phyloP scores from a whole-genome alignment of 805 yeast species.

The Yarrowia divulgata region DNA sequence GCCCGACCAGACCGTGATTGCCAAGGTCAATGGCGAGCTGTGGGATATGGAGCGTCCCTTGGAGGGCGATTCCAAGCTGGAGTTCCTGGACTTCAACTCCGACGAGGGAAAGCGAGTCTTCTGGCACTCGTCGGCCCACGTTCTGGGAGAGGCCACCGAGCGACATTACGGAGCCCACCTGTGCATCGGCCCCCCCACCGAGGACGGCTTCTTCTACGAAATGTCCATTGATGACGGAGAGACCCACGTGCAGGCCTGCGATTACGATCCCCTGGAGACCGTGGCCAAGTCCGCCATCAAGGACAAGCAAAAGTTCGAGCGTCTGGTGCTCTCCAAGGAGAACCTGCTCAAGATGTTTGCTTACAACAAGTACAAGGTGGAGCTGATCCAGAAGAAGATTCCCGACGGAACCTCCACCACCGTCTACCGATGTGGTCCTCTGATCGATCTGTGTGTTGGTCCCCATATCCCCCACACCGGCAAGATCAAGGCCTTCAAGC shows the following conservation, averaged over 20 bases:
- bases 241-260: constrained; percentile 77
- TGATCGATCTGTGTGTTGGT: constrained; percentile 96
- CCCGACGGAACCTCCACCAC: constrained; percentile 97
- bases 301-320: constrained; percentile 93
- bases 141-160: constrained; percentile 97
- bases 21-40: constrained; percentile 86
- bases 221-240: constrained; percentile 84
- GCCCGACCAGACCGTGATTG: constrained; percentile 85
- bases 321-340: constrained; percentile 91
- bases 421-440: constrained; percentile 96
- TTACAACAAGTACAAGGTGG: constrained; percentile 94
- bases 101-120: constrained; percentile 96
- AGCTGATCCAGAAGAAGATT: constrained; percentile 82
- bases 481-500: constrained; percentile 90
- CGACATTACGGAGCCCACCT: constrained; percentile 94
- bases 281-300: constrained; percentile 89
- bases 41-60: constrained; percentile 98
- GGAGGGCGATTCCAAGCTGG: constrained; percentile 71
- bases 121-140: constrained; percentile 99
- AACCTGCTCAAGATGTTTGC: constrained; percentile 89
- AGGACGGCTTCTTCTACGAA: constrained; percentile 97
- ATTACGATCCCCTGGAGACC: constrained; percentile 82
- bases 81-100: constrained; percentile 87
- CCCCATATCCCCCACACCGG: constrained; percentile 99
- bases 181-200: constrained; percentile 95